Evolutionary conservation across 2,329 filamentous ascomycete species (phyloP).

Genomic region (Pseudogymnoascus sp.): DNA sequence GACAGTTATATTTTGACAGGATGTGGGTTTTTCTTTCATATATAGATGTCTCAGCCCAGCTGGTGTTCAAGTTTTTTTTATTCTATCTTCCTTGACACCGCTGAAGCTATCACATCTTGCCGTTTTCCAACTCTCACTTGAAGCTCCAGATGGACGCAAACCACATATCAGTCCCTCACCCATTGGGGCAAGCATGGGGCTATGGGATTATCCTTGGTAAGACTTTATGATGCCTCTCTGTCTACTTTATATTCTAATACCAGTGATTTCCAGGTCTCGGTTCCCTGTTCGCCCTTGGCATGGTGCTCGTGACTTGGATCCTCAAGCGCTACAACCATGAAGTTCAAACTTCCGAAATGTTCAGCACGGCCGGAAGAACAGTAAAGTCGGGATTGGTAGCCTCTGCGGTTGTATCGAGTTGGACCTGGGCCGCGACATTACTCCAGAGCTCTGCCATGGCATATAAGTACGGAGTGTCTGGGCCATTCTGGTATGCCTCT

Average conservation of each 20-base stretch:
- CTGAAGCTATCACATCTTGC: background rate
- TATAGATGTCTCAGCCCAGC: background rate
- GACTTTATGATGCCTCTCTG: constrained; percentile 18
- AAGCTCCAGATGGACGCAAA: constrained; percentile 3
- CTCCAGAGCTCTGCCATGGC: constrained; percentile 74
- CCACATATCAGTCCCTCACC: constrained; percentile 9
- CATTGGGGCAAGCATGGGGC: constrained; percentile 40
- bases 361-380: constrained; percentile 77
- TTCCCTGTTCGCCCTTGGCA: constrained; percentile 53
- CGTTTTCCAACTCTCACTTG: background rate
- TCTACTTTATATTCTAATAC: background rate
- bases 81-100: background rate
- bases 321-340: constrained; percentile 56
- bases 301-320: constrained; percentile 40
- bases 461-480: constrained; percentile 65
- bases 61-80: background rate
- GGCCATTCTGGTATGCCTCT: constrained; percentile 57
- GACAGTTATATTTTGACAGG: background rate
- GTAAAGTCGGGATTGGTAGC: constrained; percentile 85
- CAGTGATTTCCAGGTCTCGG: constrained; percentile 32
- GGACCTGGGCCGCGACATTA: constrained; percentile 86
- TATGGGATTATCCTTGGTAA: constrained; percentile 52
- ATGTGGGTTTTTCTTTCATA: background rate
- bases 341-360: constrained; percentile 85
- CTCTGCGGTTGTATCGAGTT: constrained; percentile 82